Evolutionary conservation across 768 basidiomycete species (phyloP).

Genomic region (Leccinum subgranulosum): DNA sequence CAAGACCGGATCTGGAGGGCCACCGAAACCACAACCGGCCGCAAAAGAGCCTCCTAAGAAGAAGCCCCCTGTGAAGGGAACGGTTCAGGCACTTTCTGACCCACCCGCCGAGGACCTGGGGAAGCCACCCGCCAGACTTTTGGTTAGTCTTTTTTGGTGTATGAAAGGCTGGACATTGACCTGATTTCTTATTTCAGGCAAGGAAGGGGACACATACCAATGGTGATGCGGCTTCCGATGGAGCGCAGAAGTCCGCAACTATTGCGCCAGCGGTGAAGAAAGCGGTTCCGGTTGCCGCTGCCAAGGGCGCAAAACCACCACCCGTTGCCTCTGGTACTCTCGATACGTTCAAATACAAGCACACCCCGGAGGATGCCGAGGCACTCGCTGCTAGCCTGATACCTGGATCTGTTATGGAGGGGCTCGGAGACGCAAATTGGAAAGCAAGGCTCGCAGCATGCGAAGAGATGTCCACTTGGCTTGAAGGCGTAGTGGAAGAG

Average conservation of each 20-base stretch:
- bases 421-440: constrained; percentile 89
- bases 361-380: constrained; percentile 91
- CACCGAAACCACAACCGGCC: constrained; percentile 38
- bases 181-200: constrained; percentile 28
- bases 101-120: constrained; percentile 21
- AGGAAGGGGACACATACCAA: constrained; percentile 50
- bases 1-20: constrained; percentile 59
- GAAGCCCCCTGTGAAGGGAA: constrained; percentile 33
- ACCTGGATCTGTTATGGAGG: constrained; percentile 64
- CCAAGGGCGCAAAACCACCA: constrained; percentile 47
- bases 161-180: neutral
- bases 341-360: constrained; percentile 89
- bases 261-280: constrained; percentile 42
- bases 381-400: constrained; percentile 68
- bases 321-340: constrained; percentile 51
- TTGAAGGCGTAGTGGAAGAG: constrained; percentile 59
- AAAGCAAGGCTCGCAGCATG: constrained; percentile 84
- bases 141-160: constrained; percentile 28
- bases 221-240: constrained; percentile 21
- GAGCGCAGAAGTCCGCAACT: constrained; percentile 20
- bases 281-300: constrained; percentile 35
- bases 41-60: constrained; percentile 37
- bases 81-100: constrained; percentile 11
- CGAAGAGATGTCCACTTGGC: constrained; percentile 83
- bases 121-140: constrained; percentile 50